Conservation (phyloP, 78 protist species). For the Anaeramoeba ignava region DNA sequence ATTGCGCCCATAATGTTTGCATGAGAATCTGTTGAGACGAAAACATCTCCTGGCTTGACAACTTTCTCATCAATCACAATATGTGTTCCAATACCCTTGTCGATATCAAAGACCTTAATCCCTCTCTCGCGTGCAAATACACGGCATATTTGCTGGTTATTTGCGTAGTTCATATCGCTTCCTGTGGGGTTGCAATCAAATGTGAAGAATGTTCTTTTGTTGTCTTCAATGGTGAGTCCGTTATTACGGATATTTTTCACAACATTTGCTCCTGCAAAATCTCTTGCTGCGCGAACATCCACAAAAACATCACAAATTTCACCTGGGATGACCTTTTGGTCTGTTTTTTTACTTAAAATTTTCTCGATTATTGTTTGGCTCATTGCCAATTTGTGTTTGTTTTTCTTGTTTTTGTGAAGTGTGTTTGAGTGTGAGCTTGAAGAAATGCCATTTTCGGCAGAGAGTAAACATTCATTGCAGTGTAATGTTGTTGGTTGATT, state of each 20-base stretch:
- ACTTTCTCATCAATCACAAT: neutral
- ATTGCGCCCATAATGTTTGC: slow-evolving; percentile 5
- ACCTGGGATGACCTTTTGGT: neutral
- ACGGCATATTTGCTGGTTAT: neutral
- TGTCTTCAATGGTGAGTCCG: neutral
- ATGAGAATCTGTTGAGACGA: neutral
- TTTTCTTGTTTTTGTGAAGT: too few relatives aligned
- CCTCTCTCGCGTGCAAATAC: neutral
- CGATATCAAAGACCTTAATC: neutral
- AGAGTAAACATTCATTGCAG: too few relatives aligned
- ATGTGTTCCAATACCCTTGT: neutral
- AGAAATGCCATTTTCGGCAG: too few relatives aligned
- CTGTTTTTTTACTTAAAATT: too few relatives aligned
- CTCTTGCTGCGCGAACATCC: neutral
- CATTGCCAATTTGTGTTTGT: too few relatives aligned
- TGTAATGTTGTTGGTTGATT: too few relatives aligned
- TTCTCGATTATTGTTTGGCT: too few relatives aligned
- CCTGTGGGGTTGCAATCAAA: slow-evolving; percentile 3
- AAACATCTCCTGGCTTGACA: neutral
- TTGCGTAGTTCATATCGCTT: neutral
- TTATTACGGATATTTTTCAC: neutral
- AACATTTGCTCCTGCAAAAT: neutral
- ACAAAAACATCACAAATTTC: neutral
- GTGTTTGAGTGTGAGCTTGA: too few relatives aligned
- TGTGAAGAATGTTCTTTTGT: neutral